These are phyloP conservation scores for Phytophthora meadii DNA, from an alignment of 352 stramenopile species.

Conservation along the genomic window DNA sequence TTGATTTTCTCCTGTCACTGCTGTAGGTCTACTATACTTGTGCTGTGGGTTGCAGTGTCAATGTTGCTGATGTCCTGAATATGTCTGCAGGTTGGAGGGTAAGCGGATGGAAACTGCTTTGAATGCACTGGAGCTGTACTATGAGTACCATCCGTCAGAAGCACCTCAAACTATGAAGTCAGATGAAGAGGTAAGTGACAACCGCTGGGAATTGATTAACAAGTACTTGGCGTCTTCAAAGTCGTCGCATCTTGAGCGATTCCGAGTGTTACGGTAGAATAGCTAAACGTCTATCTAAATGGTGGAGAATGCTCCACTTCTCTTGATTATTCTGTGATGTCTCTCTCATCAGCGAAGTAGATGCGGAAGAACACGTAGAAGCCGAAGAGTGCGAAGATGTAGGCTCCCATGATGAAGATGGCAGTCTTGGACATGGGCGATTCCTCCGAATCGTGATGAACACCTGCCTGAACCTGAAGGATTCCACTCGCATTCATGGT, in stretches of 20 bases:
- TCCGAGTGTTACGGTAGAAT: conserved; percentile 20
- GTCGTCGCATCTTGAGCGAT: conserved; percentile 22
- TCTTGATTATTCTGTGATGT: conserved; percentile 41
- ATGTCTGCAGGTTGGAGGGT: conserved; percentile 41
- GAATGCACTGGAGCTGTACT: conserved; percentile 45
- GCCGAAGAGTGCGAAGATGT: conserved; percentile 54
- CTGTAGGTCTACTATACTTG: conserved; percentile 28
- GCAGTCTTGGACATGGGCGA: conserved; percentile 75
- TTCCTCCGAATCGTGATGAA: conserved; percentile 83
- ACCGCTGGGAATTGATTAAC: conserved; percentile 34
- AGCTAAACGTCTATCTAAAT: conserved; percentile 23
- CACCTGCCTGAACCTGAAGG: conserved; percentile 80
- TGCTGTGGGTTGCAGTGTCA: neutral
- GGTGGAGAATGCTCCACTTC: neutral
- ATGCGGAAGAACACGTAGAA: conserved; percentile 79
- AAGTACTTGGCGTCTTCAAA: conserved; percentile 27
- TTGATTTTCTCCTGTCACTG: conserved; percentile 38
- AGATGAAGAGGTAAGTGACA: conserved; percentile 1
- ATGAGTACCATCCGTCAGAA: conserved; percentile 40
- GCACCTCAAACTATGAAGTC: neutral
- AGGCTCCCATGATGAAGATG: conserved; percentile 58
- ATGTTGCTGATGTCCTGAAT: conserved; percentile 1
- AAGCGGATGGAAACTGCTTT: conserved; percentile 47
- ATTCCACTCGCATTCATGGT: conserved; percentile 89
- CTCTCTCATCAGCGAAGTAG: conserved; percentile 65